A percentile compares a stretch with the other conserved stretches of the same genome.
Evolutionary conservation across 2,329 filamentous ascomycete genomes (phyloP).

Genomic region (Alternaria gaisen): DNA sequence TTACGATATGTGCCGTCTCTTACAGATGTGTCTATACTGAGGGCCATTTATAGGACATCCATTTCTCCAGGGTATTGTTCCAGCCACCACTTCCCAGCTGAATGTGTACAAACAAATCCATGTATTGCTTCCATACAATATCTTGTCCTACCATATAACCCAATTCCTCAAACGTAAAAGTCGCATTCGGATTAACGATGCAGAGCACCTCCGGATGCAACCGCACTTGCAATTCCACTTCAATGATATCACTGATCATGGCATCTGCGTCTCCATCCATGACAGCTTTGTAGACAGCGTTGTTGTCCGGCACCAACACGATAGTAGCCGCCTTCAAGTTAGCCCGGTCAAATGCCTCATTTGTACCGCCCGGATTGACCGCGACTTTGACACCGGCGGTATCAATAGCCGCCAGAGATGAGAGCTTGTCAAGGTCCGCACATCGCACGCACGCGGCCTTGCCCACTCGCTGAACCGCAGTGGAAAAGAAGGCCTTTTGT

Average conservation of each 20-base stretch:
- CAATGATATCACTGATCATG: constrained; percentile 25
- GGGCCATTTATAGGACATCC: constrained; percentile 27
- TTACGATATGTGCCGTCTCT: not conserved
- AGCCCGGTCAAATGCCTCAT: constrained; percentile 24
- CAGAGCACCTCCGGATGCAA: constrained; percentile 19
- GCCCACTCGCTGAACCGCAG: constrained; percentile 15
- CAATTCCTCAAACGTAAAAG: constrained; percentile 24
- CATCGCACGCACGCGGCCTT: constrained; percentile 25
- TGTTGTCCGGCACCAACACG: constrained; percentile 21
- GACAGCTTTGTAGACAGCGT: constrained; percentile 22
- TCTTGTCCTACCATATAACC: constrained; percentile 21
- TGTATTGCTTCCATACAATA: constrained; percentile 23
- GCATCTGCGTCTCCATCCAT: constrained; percentile 22
- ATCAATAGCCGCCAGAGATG: constrained; percentile 22
- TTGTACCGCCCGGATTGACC: constrained; percentile 22
- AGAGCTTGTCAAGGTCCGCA: constrained; percentile 10
- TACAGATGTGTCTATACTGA: constrained; percentile 10
- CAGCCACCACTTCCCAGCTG: constrained; percentile 19
- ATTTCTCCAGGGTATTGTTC: constrained; percentile 24
- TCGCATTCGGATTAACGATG: constrained; percentile 14
- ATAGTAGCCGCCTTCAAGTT: constrained; percentile 18
- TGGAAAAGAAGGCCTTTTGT: constrained; percentile 19
- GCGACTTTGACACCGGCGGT: constrained; percentile 19
- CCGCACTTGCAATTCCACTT: constrained; percentile 23
- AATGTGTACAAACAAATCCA: constrained; percentile 21